A percentile compares a stretch with the other conserved stretches of the same genome.
phyloP scores from a whole-genome alignment of 176 grass and related monocot species.

The Avena atlantica region DNA sequence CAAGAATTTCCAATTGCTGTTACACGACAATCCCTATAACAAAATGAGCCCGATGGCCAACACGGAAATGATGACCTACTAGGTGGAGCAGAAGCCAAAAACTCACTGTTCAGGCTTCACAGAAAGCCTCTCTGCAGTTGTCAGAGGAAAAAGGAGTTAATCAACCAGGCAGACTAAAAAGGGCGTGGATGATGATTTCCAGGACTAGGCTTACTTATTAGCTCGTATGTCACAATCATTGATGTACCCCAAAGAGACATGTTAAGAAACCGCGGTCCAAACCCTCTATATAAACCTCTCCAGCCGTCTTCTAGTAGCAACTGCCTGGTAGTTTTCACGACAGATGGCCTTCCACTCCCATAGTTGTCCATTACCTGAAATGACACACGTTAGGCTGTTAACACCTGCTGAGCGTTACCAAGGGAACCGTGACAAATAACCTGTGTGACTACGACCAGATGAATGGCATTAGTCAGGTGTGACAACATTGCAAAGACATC shows the following conservation, averaged over 20 bases:
- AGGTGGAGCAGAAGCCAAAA: slow-evolving; percentile 19
- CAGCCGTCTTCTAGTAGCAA: slow-evolving; percentile 89
- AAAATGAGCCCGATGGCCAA: background rate
- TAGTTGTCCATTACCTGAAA: slow-evolving; percentile 93
- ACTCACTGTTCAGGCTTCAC: slow-evolving; percentile 54
- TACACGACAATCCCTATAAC: slow-evolving; percentile 1
- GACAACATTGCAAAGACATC: background rate
- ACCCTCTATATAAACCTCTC: slow-evolving; percentile 93
- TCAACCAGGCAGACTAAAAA: background rate
- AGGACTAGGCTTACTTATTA: slow-evolving; percentile 70
- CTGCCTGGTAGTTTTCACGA: slow-evolving; percentile 70
- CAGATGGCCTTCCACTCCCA: slow-evolving; percentile 72
- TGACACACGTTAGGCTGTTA: slow-evolving; percentile 30
- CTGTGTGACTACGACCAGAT: background rate
- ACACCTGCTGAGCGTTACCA: background rate
- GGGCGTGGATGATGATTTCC: background rate
- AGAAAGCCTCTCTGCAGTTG: slow-evolving; percentile 76
- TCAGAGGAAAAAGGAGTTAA: background rate
- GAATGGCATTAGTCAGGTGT: background rate
- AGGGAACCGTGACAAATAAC: slow-evolving; percentile 5
- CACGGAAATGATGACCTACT: slow-evolving; percentile 22
- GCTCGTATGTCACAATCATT: slow-evolving; percentile 98
- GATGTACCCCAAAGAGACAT: slow-evolving; percentile 99
- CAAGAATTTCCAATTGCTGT: background rate
- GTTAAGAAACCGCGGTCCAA: slow-evolving; percentile 89